Conservation (phyloP, 768 basidiomycete species). For the Grammothele lineata region DNA sequence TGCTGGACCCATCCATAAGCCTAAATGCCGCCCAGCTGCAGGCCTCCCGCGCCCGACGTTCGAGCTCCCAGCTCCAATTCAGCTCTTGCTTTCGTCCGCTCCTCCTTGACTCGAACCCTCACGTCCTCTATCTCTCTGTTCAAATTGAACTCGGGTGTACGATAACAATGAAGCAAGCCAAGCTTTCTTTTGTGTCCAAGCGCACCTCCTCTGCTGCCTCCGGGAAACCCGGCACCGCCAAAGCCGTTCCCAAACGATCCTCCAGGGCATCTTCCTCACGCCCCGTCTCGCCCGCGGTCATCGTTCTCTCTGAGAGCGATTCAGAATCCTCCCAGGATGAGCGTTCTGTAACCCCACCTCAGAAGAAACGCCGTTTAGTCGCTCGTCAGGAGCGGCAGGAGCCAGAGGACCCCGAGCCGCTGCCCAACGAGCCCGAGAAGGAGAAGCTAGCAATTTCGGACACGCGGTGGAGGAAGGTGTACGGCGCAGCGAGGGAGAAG, state of each 20-base stretch:
- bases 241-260: not conserved
- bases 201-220: slow-evolving; percentile 1
- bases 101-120: too few species aligned
- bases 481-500: slow-evolving; percentile 41
- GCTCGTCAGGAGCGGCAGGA: not conserved
- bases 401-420: not conserved
- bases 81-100: too few species aligned
- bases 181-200: slow-evolving; percentile 11
- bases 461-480: slow-evolving; percentile 43
- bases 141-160: too few species aligned
- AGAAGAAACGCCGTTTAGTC: too few species aligned
- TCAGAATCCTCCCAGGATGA: too few species aligned
- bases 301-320: slow-evolving; percentile 9
- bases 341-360: too few species aligned
- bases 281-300: slow-evolving; percentile 2
- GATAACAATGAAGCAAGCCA: slow-evolving; percentile 8
- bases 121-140: too few species aligned
- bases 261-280: slow-evolving; percentile 4
- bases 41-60: too few species aligned
- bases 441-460: slow-evolving; percentile 6
- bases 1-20: too few species aligned
- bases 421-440: slow-evolving; percentile 4
- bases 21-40: too few species aligned
- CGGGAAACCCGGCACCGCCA: not conserved
- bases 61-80: too few species aligned